Base-by-base conservation (phyloP, 768 basidiomycete species). In the Xerocomellus intermedius region DNA sequence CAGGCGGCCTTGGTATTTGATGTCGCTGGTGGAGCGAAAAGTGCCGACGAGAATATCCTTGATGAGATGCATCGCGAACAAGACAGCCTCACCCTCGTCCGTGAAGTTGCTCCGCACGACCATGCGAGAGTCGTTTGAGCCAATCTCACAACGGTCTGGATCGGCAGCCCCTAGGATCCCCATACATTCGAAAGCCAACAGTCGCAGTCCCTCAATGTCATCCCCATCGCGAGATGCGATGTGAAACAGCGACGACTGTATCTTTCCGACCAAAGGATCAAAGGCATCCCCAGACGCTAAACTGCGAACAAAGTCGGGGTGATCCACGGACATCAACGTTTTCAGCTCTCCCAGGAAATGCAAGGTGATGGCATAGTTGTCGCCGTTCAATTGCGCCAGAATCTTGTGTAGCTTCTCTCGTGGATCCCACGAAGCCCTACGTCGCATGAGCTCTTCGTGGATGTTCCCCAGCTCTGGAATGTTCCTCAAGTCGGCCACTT, bases 91-190 rank as follows among this genome's bases (percentile, higher is more conserved):
- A 14, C 75, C 76, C 46, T 88, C 84, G 60, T 95, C 88, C 1
- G 75, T 76, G 67, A 94, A 97, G 67, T 98, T 94, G 64, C 79
- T 82, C 56, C 85, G 75, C 45, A 98, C 79, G 43, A 94, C 80
- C 73, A 90, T 87, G 42, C 80, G 79, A 3, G 81, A 70, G 57
- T 88, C 85, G 36, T 71, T 73, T 30, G 78, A 68, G 2, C 75
- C 74, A 19, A 92, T 77, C 58, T 91, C 87, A 64, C 89, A 89
- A 46, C 97, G 81, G 75, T 98, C 96, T 1, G 96, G 96, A 70
- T 99, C 97, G 17, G 95, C 80, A 2, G 97, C 97, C 7, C 97
- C 97, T 13, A 98, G 73, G 21, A 91, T 82, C 2, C 95, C 94
- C 52, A 98, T 84, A 66, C 92, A 97, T 65, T 97, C 91, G 65